phyloP scores from a whole-genome alignment of 1,139 yeast genomes.

The Kurtzmaniella quercitrusa region DNA sequence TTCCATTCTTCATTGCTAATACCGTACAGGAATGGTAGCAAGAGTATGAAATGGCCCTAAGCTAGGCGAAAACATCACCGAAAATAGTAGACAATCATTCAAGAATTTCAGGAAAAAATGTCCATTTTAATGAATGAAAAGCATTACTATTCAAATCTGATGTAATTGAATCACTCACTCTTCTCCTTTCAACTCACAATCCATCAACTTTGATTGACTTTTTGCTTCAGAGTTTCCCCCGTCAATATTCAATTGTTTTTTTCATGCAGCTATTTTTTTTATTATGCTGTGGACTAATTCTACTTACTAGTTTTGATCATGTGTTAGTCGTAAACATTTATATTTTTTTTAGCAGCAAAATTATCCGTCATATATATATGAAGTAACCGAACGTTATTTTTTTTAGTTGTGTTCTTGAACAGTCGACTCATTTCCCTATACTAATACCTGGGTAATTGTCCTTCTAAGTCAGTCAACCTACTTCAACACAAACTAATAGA shows the following conservation, averaged over 20 bases:
- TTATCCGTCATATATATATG: neutral
- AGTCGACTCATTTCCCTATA: neutral
- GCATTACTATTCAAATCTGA: too few relatives aligned
- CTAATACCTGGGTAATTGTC: neutral
- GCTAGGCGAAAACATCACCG: too few relatives aligned
- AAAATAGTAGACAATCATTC: too few relatives aligned
- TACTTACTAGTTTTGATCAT: conserved; percentile 1
- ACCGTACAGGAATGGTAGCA: neutral
- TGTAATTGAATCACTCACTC: too few relatives aligned
- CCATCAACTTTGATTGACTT: too few relatives aligned
- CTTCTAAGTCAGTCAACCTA: neutral
- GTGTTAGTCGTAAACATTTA: neutral
- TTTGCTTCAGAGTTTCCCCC: neutral
- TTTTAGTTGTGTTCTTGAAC: neutral
- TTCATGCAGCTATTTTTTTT: neutral
- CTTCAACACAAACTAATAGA: neutral
- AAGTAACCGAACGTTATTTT: neutral
- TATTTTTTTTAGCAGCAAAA: neutral
- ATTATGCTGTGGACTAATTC: neutral
- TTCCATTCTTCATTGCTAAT: neutral
- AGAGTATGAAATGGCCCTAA: neutral
- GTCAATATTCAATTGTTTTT: neutral
- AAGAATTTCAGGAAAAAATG: too few relatives aligned
- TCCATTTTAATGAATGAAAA: too few relatives aligned
- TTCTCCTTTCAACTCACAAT: too few relatives aligned